Conservation (phyloP, 2,329 filamentous ascomycete species). For the Aureobasidium lini region DNA sequence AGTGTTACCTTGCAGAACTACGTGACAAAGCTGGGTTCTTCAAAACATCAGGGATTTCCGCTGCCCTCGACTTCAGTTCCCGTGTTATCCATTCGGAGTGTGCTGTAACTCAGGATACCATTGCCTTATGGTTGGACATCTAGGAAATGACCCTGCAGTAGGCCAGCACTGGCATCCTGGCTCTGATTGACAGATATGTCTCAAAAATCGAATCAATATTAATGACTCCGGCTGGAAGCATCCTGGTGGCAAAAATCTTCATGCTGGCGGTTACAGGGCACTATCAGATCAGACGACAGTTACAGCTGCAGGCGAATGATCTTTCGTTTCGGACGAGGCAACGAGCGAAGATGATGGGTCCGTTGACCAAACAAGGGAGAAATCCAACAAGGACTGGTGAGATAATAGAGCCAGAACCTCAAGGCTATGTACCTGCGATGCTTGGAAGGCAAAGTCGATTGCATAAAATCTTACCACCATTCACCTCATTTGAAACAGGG, state of each 20-base stretch:
- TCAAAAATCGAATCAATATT: slow-evolving; percentile 26
- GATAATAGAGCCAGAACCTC: too few species aligned
- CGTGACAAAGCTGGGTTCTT: slow-evolving; percentile 43
- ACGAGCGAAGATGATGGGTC: too few species aligned
- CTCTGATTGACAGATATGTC: slow-evolving; percentile 45
- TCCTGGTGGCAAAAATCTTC: neutral
- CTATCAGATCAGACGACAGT: too few species aligned
- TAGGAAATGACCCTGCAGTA: slow-evolving; percentile 23
- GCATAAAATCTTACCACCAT: neutral
- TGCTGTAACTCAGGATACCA: slow-evolving; percentile 27
- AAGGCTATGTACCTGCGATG: too few species aligned
- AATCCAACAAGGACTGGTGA: too few species aligned
- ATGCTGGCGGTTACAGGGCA: too few species aligned
- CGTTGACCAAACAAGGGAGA: too few species aligned
- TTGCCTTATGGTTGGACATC: too few species aligned
- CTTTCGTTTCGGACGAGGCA: too few species aligned
- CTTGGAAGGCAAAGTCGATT: neutral
- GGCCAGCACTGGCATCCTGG: slow-evolving; percentile 55
- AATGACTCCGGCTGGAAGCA: neutral
- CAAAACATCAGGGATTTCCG: slow-evolving; percentile 33
- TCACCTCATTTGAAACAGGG: neutral
- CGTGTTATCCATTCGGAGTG: slow-evolving; percentile 49
- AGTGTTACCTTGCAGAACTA: slow-evolving; percentile 37
- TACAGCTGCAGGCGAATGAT: too few species aligned
- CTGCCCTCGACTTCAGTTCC: slow-evolving; percentile 37